phyloP scores from a whole-genome alignment of 768 basidiomycete species.

The Rhodocollybia butyracea region DNA sequence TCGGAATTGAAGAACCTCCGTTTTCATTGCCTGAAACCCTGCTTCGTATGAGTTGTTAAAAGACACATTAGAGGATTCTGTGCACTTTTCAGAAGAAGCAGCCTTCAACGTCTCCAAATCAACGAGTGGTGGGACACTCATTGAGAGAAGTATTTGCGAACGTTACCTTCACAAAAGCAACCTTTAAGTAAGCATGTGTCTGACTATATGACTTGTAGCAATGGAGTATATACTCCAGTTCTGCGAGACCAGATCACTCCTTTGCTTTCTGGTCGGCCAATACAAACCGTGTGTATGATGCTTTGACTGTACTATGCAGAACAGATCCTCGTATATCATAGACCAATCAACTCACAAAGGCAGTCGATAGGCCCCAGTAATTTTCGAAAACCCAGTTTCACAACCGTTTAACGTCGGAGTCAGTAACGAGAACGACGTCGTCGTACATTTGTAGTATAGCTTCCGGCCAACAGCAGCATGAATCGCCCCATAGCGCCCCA shows the following conservation, averaged over 20 bases:
- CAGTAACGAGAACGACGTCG: not conserved
- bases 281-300: slow-evolving; percentile 70
- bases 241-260: slow-evolving; percentile 53
- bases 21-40: no score
- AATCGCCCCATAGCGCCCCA: slow-evolving; percentile 81
- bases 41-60: no score
- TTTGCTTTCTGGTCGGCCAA: slow-evolving; percentile 42
- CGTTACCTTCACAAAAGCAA: no score
- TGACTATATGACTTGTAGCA: no score
- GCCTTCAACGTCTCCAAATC: no score
- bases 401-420: slow-evolving; percentile 57
- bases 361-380: slow-evolving; percentile 72
- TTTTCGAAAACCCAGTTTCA: slow-evolving; percentile 71
- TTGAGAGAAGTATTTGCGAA: no score
- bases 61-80: no score
- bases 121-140: no score
- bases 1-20: no score
- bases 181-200: no score
- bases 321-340: not conserved
- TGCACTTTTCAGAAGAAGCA: no score
- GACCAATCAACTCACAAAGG: slow-evolving; percentile 55
- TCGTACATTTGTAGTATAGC: slow-evolving; percentile 68
- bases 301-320: slow-evolving; percentile 42
- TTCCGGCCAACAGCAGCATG: slow-evolving; percentile 69
- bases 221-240: no score